Conservation (phyloP, 75 land plant genomes). For the Selaginella tamariscina region DNA sequence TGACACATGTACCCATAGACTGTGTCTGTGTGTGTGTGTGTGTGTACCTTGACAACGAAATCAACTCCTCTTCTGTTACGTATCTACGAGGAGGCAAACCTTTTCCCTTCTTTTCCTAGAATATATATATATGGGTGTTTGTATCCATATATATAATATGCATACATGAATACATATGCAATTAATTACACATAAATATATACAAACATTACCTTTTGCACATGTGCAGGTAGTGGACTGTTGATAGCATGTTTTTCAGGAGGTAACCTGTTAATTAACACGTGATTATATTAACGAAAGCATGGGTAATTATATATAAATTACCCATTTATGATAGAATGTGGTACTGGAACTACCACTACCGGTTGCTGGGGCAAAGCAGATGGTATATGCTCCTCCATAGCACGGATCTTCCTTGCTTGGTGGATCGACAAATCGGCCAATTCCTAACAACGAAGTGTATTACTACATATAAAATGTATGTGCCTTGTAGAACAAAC, state of each 20-base stretch:
- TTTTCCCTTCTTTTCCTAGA: constrained; percentile 67
- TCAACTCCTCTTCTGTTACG: constrained; percentile 50
- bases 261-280: not conserved
- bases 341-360: not conserved
- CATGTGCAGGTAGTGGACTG: not conserved
- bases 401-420: not conserved
- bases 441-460: not conserved
- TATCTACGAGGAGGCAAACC: constrained; percentile 65
- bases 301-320: no score
- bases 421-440: not conserved
- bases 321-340: not conserved
- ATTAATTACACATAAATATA: not conserved
- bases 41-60: constrained; percentile 86
- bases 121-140: no score
- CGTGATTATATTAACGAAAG: no score
- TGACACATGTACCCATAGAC: not conserved
- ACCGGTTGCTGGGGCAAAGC: not conserved
- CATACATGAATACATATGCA: not conserved
- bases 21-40: no score
- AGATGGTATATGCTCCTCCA: not conserved
- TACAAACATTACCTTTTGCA: constrained; percentile 1
- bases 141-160: not conserved
- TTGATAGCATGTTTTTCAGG: not conserved
- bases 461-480: no score
- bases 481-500: no score